Conservation (phyloP, 148 eudicot genomes). For the Rhododendron simsii region DNA sequence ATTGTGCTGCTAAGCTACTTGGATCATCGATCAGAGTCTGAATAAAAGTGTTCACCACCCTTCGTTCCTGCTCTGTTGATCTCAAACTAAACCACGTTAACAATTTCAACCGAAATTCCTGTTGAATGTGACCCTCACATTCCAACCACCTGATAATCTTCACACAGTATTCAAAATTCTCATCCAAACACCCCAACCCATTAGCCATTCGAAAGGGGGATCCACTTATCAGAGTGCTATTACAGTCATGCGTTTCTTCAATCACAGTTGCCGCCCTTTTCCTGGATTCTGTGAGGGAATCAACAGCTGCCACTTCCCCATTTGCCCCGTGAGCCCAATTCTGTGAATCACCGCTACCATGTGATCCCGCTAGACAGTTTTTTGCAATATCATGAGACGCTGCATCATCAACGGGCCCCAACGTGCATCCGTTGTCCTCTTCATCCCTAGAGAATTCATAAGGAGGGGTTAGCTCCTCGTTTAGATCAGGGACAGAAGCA, state of each 20-base stretch:
- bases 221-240: conserved; percentile 61
- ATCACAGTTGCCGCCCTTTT: conserved; percentile 52
- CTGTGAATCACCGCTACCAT: conserved; percentile 59
- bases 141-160: conserved; percentile 72
- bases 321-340: conserved; percentile 37
- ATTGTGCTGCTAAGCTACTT: conserved; percentile 72
- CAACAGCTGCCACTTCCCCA: conserved; percentile 55
- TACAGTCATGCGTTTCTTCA: conserved; percentile 65
- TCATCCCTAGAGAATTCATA: conserved; percentile 73
- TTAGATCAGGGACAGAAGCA: conserved; percentile 79
- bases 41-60: conserved; percentile 77
- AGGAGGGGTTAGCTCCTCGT: conserved; percentile 75
- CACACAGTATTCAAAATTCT: conserved; percentile 74
- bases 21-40: conserved; percentile 70
- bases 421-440: conserved; percentile 35
- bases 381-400: conserved; percentile 49
- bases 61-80: conserved; percentile 79
- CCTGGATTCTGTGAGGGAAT: conserved; percentile 30
- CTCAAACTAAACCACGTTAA: conserved; percentile 92
- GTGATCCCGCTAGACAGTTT: conserved; percentile 40
- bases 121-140: conserved; percentile 53
- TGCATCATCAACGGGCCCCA: conserved; percentile 43
- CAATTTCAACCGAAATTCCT: conserved; percentile 69
- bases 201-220: conserved; percentile 29
- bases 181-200: conserved; percentile 55